Percentiles rank a stretch among this genome's conserved stretches.
These are phyloP conservation scores for Cairneyella variabilis DNA, from an alignment of 495 filamentous ascomycete species.

Conservation along the genomic window DNA sequence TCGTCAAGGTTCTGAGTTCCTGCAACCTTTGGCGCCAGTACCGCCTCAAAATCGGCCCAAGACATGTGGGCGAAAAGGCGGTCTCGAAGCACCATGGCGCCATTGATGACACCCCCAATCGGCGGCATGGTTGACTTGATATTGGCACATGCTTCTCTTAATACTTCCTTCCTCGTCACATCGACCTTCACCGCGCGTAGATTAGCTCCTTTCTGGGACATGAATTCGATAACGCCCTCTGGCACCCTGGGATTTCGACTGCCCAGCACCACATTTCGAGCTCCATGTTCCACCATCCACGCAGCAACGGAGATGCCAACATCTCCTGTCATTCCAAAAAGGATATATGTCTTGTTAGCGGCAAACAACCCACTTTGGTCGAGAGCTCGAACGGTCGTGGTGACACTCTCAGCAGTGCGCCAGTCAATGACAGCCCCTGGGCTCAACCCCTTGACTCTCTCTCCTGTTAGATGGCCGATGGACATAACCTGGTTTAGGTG, in stretches of 20 bases:
- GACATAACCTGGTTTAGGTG: no score
- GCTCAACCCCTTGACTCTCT: background rate
- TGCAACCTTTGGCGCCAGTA: slow-evolving; percentile 36
- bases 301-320: slow-evolving; percentile 56
- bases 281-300: slow-evolving; percentile 52
- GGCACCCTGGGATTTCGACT: slow-evolving; percentile 51
- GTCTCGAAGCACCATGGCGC: slow-evolving; percentile 46
- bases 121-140: slow-evolving; percentile 30
- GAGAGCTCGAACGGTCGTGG: background rate
- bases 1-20: slow-evolving; percentile 33
- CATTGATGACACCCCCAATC: slow-evolving; percentile 43
- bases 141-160: background rate
- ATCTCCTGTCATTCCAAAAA: slow-evolving; percentile 54
- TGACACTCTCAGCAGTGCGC: slow-evolving; percentile 1
- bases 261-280: slow-evolving; percentile 47
- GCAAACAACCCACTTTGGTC: slow-evolving; percentile 24
- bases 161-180: background rate
- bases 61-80: slow-evolving; percentile 34
- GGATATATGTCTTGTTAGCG: slow-evolving; percentile 48
- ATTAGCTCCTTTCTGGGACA: background rate
- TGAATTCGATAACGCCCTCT: background rate
- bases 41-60: slow-evolving; percentile 25
- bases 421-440: slow-evolving; percentile 28
- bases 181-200: background rate
- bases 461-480: background rate